Evolutionary conservation across 495 filamentous ascomycete genomes (phyloP).

Genomic region (Neurospora intermedia): DNA sequence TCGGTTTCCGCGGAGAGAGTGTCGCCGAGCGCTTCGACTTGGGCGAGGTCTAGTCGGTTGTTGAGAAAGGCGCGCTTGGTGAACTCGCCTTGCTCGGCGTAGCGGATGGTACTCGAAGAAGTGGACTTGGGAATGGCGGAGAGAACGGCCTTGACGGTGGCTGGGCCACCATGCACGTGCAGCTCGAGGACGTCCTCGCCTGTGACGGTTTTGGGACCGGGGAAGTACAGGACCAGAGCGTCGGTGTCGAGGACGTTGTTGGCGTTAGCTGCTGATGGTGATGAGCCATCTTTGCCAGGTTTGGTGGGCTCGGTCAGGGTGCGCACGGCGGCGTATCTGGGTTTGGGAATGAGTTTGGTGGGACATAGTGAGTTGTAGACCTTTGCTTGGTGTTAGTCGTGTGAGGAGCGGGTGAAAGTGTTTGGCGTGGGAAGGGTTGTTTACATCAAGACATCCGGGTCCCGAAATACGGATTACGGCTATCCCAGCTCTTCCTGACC

Average conservation of each 20-base stretch:
- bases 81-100: constrained; percentile 93
- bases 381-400: constrained; percentile 29
- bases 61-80: constrained; percentile 89
- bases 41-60: constrained; percentile 73
- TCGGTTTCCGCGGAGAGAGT: constrained; percentile 81
- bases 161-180: constrained; percentile 87
- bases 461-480: constrained; percentile 87
- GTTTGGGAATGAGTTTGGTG: constrained; percentile 46
- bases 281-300: constrained; percentile 11
- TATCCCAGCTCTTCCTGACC: constrained; percentile 77
- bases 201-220: constrained; percentile 71
- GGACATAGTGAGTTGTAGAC: constrained; percentile 74
- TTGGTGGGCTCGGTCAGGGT: constrained; percentile 57
- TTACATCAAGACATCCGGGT: constrained; percentile 57
- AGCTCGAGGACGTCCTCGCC: constrained; percentile 89
- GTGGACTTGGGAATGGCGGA: constrained; percentile 50
- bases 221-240: constrained; percentile 82
- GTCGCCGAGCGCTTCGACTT: constrained; percentile 86
- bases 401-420: background rate
- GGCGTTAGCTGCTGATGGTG: background rate
- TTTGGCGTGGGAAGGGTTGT: constrained; percentile 5
- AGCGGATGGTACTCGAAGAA: constrained; percentile 45
- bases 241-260: constrained; percentile 63
- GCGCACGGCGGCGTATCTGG: constrained; percentile 67
- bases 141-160: constrained; percentile 77